A percentile compares a stretch with the other conserved stretches of the same genome.
Evolutionary conservation across 768 basidiomycete species (phyloP).

Genomic region (Amanita phalloides): DNA sequence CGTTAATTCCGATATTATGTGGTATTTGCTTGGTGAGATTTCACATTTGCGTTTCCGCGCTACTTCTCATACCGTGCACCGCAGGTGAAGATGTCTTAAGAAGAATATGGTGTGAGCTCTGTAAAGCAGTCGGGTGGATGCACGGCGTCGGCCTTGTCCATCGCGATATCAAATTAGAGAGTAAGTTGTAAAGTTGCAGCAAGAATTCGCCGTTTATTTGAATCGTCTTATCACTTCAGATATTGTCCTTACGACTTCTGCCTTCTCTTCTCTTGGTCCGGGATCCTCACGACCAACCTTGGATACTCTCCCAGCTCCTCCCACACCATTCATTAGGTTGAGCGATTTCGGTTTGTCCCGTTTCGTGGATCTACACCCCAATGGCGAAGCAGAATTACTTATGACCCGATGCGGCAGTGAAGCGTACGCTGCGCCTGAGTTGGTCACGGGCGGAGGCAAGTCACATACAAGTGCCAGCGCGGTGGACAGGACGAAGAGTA

Average conservation of each 20-base stretch:
- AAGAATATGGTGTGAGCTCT: conserved; percentile 69
- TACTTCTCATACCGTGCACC: conserved; percentile 6
- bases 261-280: conserved; percentile 15
- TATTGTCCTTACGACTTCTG: conserved; percentile 55
- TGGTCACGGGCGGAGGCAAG: conserved; percentile 38
- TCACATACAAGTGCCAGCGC: conserved; percentile 4
- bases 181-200: conserved; percentile 17
- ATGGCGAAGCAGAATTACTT: conserved; percentile 33
- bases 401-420: conserved; percentile 82
- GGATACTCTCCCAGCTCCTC: conserved; percentile 23
- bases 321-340: conserved; percentile 62
- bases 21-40: conserved; percentile 24
- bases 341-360: conserved; percentile 88
- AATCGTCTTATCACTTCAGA: conserved; percentile 29
- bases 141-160: conserved; percentile 80
- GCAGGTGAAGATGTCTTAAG: conserved; percentile 41
- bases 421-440: conserved; percentile 77
- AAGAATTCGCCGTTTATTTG: neutral
- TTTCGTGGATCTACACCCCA: conserved; percentile 53
- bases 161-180: conserved; percentile 85
- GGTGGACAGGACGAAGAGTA: neutral
- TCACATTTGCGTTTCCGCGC: neutral
- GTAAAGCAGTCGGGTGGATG: conserved; percentile 77
- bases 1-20: conserved; percentile 45
- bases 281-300: conserved; percentile 17